A percentile compares a stretch with the other conserved stretches of the same genome.
Conservation (phyloP, 352 stramenopile genomes). For the Peronosclerospora sorghi region DNA sequence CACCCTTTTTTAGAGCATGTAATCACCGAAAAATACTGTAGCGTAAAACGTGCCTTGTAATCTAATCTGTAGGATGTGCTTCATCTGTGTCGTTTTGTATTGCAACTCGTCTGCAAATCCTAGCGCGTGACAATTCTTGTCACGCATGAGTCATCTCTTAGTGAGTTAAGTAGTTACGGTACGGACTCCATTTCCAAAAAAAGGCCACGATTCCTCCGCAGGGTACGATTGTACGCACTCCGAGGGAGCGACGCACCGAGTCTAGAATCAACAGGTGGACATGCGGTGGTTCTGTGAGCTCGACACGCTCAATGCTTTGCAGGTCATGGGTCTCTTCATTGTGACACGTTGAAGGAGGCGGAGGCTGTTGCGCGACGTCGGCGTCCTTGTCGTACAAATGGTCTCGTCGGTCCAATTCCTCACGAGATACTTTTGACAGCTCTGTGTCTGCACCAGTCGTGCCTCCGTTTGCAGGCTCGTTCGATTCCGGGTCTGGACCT, state of each 20-base stretch:
- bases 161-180: no score
- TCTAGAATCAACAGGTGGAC: conserved; percentile 32
- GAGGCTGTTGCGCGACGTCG: conserved; percentile 24
- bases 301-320: no score
- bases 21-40: no score
- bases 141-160: no score
- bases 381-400: conserved; percentile 23
- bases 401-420: conserved; percentile 40
- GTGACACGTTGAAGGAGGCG: conserved; percentile 19
- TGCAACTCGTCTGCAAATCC: no score
- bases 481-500: conserved; percentile 26
- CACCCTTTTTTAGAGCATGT: no score
- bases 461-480: conserved; percentile 23
- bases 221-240: conserved; percentile 37
- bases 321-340: conserved; percentile 7
- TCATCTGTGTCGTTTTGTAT: no score
- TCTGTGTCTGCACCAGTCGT: conserved; percentile 27
- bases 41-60: no score
- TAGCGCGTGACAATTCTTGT: no score
- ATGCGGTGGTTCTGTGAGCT: conserved; percentile 16
- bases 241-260: conserved; percentile 32
- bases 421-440: conserved; percentile 43
- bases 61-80: no score
- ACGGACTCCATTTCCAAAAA: no score
- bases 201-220: no score